phyloP scores from a whole-genome alignment of 345 rosid genomes.

The Eucalyptus guilfoylei region DNA sequence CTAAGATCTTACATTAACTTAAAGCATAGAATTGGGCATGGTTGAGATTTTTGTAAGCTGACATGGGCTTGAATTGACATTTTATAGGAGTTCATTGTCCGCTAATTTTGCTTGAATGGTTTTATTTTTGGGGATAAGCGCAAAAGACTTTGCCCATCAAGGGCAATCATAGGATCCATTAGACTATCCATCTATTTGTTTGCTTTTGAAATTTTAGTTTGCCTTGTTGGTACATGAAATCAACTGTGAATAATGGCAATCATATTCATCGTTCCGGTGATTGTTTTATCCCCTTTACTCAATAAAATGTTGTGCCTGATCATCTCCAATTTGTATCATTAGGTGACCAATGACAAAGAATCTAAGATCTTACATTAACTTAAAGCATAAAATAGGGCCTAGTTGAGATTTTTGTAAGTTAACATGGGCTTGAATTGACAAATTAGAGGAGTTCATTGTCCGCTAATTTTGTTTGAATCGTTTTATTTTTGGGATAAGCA shows the following conservation, averaged over 20 bases:
- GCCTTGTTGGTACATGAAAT: too few species aligned
- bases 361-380: not conserved
- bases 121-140: too few species aligned
- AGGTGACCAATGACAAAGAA: not conserved
- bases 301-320: not conserved
- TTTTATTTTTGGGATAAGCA: too few species aligned
- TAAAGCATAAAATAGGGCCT: not conserved
- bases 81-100: not conserved
- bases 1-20: not conserved
- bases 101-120: not conserved
- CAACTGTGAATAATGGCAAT: too few species aligned
- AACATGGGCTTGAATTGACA: too few species aligned
- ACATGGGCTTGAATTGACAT: not conserved
- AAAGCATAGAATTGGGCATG: not conserved
- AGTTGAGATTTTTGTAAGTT: not conserved
- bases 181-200: too few species aligned
- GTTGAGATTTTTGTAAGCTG: not conserved
- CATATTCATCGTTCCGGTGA: not conserved
- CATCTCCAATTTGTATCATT: not conserved
- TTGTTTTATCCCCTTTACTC: not conserved
- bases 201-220: too few species aligned
- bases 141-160: too few species aligned
- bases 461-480: too few species aligned
- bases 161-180: too few species aligned
- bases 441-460: too few species aligned